A percentile compares a stretch with the other conserved stretches of the same genome.
phyloP scores from a whole-genome alignment of 2,329 filamentous ascomycete species.

The Pseudopyricularia javanii region DNA sequence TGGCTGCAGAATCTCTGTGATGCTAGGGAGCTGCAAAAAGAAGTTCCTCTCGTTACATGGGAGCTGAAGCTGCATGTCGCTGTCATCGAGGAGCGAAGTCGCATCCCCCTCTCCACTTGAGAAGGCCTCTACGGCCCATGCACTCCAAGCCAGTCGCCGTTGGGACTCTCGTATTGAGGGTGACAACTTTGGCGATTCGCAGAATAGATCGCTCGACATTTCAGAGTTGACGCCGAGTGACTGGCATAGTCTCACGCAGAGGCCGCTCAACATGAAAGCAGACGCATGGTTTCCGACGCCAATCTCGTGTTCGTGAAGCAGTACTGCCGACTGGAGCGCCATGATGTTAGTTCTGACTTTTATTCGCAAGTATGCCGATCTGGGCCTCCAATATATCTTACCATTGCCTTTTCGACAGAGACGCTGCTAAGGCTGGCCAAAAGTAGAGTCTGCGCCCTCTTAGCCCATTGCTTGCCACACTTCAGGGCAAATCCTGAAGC shows the following conservation, averaged over 20 bases:
- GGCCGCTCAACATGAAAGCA: slow-evolving; percentile 8
- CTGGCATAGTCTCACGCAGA: slow-evolving; percentile 29
- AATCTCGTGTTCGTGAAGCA: slow-evolving; percentile 8
- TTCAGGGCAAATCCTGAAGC: slow-evolving; percentile 1
- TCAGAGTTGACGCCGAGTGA: slow-evolving; percentile 28
- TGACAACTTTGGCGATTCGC: not conserved
- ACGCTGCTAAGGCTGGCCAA: slow-evolving; percentile 2
- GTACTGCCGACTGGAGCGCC: slow-evolving; percentile 4
- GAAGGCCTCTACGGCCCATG: slow-evolving; percentile 8
- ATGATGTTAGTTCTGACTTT: not conserved
- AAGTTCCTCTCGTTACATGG: slow-evolving; percentile 11
- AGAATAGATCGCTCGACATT: slow-evolving; percentile 3
- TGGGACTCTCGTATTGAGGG: slow-evolving; percentile 5
- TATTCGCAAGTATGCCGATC: not conserved
- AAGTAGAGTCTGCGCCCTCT: slow-evolving; percentile 6
- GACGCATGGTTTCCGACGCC: slow-evolving; percentile 6
- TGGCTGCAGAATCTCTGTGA: slow-evolving; percentile 6
- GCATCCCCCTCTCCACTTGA: slow-evolving; percentile 6
- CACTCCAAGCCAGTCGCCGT: slow-evolving; percentile 8
- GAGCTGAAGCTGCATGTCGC: slow-evolving; percentile 10
- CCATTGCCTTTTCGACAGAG: slow-evolving; percentile 7
- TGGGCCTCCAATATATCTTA: not conserved
- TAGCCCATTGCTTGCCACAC: slow-evolving; percentile 7
- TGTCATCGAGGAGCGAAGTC: slow-evolving; percentile 5
- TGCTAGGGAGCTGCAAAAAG: slow-evolving; percentile 5